phyloP scores from a whole-genome alignment of 2,329 filamentous ascomycete species.

The Cryoendolithus antarcticus region DNA sequence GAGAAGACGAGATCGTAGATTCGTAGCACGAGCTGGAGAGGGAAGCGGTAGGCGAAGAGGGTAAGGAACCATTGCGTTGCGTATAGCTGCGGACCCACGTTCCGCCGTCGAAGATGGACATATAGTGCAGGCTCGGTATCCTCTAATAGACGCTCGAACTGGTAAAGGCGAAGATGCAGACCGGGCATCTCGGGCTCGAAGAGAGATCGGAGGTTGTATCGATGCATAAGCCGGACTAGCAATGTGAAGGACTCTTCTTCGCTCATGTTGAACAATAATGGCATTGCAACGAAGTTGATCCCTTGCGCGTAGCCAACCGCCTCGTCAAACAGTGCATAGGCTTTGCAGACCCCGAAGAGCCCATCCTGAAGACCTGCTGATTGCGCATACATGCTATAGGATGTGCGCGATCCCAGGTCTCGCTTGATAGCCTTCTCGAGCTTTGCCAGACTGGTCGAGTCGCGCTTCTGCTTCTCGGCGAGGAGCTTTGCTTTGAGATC shows the following conservation, averaged over 20 bases:
- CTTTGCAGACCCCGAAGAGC: slow-evolving; percentile 91
- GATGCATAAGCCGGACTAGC: slow-evolving; percentile 88
- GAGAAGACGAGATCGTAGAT: slow-evolving; percentile 94
- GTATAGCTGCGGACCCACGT: slow-evolving; percentile 84
- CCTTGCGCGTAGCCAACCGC: slow-evolving; percentile 93
- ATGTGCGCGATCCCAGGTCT: slow-evolving; percentile 83
- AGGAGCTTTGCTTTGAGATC: slow-evolving; percentile 54
- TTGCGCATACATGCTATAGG: slow-evolving; percentile 90
- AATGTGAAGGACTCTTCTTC: slow-evolving; percentile 95
- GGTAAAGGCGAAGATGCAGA: slow-evolving; percentile 81
- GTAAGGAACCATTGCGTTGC: slow-evolving; percentile 99
- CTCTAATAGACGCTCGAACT: slow-evolving; percentile 88
- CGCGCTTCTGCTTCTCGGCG: slow-evolving; percentile 64
- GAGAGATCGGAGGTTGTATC: slow-evolving; percentile 83
- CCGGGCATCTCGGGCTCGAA: slow-evolving; percentile 96
- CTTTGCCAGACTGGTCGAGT: slow-evolving; percentile 59
- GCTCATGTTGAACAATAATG: slow-evolving; percentile 92
- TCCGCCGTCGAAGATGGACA: slow-evolving; percentile 78
- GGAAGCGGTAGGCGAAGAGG: slow-evolving; percentile 95
- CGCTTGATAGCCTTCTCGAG: slow-evolving; percentile 85
- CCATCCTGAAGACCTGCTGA: slow-evolving; percentile 85
- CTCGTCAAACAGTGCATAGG: slow-evolving; percentile 91
- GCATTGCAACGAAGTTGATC: slow-evolving; percentile 98
- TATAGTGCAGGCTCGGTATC: slow-evolving; percentile 89
- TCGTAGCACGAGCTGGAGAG: slow-evolving; percentile 84